Evolutionary conservation across 768 basidiomycete species (phyloP).

Genomic region (Tephrocybe sp.): DNA sequence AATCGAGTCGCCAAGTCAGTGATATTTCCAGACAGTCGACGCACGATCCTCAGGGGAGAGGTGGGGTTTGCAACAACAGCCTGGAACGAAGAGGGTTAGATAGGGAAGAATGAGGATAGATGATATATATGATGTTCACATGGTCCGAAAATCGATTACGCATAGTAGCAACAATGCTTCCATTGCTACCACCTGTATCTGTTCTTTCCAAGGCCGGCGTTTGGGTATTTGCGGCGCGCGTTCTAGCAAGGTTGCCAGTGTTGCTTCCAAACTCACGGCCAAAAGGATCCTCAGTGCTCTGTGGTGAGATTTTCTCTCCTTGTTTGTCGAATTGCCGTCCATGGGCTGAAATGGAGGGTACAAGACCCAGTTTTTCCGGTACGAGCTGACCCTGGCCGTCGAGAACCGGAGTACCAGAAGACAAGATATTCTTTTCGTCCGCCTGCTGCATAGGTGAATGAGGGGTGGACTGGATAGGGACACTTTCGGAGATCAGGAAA

Average conservation of each 20-base stretch:
- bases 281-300: slow-evolving; percentile 16
- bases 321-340: neutral
- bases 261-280: slow-evolving; percentile 35
- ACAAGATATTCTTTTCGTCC: neutral
- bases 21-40: slow-evolving; percentile 62
- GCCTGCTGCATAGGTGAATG: slow-evolving; percentile 1
- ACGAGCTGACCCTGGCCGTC: neutral
- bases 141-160: slow-evolving; percentile 56
- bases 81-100: slow-evolving; percentile 5
- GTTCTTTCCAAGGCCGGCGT: slow-evolving; percentile 40
- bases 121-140: slow-evolving; percentile 35
- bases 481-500: neutral
- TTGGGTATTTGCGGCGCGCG: slow-evolving; percentile 29
- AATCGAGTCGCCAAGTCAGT: slow-evolving; percentile 63
- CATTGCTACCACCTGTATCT: slow-evolving; percentile 51
- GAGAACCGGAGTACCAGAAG: neutral
- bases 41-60: slow-evolving; percentile 60
- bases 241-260: slow-evolving; percentile 19
- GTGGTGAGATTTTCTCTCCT: neutral
- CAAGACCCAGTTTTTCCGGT: too few species aligned
- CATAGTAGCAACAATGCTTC: slow-evolving; percentile 68
- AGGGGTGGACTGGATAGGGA: neutral
- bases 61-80: slow-evolving; percentile 37
- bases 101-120: slow-evolving; percentile 2
- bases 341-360: too few species aligned